Percentiles rank a stretch among this genome's conserved stretches.
These are phyloP conservation scores for Rhizophora mangle DNA, from an alignment of 345 rosid genomes.

Conservation along the genomic window DNA sequence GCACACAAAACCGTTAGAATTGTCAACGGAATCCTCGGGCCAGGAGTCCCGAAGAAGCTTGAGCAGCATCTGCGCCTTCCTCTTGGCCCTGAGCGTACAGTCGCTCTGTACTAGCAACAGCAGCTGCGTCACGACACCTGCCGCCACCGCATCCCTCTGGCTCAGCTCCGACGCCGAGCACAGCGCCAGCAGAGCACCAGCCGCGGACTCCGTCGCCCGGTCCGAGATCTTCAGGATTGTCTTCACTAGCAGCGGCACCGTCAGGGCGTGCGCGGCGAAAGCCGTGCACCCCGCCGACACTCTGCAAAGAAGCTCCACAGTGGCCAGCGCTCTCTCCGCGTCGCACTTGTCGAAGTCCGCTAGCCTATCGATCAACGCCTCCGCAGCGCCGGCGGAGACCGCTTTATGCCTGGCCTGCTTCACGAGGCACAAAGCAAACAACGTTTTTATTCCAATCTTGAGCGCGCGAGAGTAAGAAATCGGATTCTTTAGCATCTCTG, in stretches of 20 bases:
- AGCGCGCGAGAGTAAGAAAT: slow-evolving; percentile 58
- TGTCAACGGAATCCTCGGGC: slow-evolving; percentile 57
- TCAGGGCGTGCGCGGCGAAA: slow-evolving; percentile 60
- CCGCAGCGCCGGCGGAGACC: slow-evolving; percentile 71
- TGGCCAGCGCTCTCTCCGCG: slow-evolving; percentile 81
- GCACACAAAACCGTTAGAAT: slow-evolving; percentile 67
- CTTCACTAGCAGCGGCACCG: slow-evolving; percentile 77
- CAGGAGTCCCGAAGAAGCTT: slow-evolving; percentile 79
- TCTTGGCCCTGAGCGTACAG: slow-evolving; percentile 93
- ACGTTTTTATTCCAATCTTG: slow-evolving; percentile 69
- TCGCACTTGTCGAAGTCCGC: slow-evolving; percentile 80
- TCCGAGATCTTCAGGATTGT: slow-evolving; percentile 72
- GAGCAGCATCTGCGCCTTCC: slow-evolving; percentile 89
- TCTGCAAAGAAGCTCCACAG: slow-evolving; percentile 82
- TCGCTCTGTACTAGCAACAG: slow-evolving; percentile 83
- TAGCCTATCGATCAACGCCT: slow-evolving; percentile 54
- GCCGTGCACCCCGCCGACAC: slow-evolving; percentile 68
- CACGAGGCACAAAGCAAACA: slow-evolving; percentile 76
- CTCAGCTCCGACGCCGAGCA: slow-evolving; percentile 68
- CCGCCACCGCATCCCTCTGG: slow-evolving; percentile 74
- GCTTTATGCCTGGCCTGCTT: slow-evolving; percentile 82
- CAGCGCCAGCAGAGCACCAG: slow-evolving; percentile 74
- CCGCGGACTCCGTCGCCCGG: slow-evolving; percentile 91
- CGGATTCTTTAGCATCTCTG: slow-evolving; percentile 50
- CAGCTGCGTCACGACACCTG: slow-evolving; percentile 85